These are phyloP conservation scores for Glycine soja DNA, from an alignment of 306 rosid genomes.

Conservation along the genomic window DNA sequence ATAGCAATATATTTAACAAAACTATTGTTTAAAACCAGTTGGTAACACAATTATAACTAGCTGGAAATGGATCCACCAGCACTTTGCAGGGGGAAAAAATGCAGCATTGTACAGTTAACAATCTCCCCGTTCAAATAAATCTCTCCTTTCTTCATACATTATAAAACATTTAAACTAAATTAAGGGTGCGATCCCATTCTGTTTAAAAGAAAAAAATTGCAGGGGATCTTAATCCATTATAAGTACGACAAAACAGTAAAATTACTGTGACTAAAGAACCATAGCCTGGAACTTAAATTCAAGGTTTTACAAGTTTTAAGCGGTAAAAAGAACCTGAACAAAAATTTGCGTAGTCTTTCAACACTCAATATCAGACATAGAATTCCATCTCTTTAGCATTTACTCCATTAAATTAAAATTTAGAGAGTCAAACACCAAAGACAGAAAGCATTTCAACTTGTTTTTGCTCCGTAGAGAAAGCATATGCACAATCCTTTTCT, in stretches of 20 bases:
- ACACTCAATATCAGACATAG: no score
- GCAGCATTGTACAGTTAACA: constrained; percentile 6
- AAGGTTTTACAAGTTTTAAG: no score
- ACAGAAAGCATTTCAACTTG: not conserved
- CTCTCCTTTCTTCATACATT: not conserved
- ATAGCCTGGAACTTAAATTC: not conserved
- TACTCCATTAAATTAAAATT: constrained; percentile 7
- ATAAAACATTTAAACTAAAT: not conserved
- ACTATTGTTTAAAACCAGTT: constrained; percentile 11
- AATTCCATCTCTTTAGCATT: not conserved
- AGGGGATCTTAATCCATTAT: constrained; percentile 11
- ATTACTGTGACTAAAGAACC: not conserved
- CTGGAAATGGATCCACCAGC: not conserved
- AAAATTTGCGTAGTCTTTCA: no score
- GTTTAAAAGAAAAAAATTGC: not conserved
- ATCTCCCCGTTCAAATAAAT: constrained; percentile 13
- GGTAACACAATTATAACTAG: not conserved
- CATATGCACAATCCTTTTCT: not conserved
- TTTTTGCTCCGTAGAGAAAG: not conserved
- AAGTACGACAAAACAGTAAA: constrained; percentile 10
- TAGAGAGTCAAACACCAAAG: not conserved
- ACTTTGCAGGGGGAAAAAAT: not conserved
- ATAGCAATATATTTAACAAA: constrained; percentile 31
- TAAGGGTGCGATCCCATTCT: not conserved
- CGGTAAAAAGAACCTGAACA: no score